Evolutionary conservation across 129 eudicot genomes (phyloP).

Genomic region (Silybum marianum): DNA sequence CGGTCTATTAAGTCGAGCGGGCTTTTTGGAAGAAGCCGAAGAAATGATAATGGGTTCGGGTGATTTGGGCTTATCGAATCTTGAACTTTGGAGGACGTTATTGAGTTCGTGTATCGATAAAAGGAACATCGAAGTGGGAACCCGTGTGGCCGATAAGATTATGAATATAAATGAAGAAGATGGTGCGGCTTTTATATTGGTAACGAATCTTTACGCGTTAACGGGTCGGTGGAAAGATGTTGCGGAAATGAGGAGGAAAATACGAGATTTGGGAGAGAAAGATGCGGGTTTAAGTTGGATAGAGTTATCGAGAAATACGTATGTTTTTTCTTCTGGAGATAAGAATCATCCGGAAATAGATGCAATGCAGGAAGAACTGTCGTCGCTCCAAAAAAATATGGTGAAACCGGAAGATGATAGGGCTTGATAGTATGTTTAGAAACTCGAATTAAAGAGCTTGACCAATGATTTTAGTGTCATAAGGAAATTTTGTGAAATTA

Average conservation of each 20-base stretch:
- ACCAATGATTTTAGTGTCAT: not conserved
- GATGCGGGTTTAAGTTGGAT: constrained; percentile 85
- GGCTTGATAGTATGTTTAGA: not conserved
- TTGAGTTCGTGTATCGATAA: constrained; percentile 57
- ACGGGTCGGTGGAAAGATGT: constrained; percentile 38
- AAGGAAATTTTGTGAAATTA: not conserved
- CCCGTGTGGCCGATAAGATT: constrained; percentile 59
- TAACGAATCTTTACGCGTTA: not conserved
- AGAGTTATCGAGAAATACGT: constrained; percentile 41
- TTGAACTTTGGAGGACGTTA: constrained; percentile 75
- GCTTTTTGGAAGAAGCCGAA: constrained; percentile 68
- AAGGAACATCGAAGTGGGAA: constrained; percentile 51
- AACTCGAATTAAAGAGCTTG: not conserved
- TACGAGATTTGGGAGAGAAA: constrained; percentile 50
- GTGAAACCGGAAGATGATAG: constrained; percentile 29
- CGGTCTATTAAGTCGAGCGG: constrained; percentile 75
- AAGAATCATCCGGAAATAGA: constrained; percentile 45
- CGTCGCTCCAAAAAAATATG: constrained; percentile 43
- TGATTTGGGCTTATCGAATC: constrained; percentile 17
- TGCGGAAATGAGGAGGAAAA: constrained; percentile 58
- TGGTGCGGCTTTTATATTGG: constrained; percentile 31
- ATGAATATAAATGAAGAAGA: constrained; percentile 46
- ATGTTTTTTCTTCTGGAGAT: constrained; percentile 63
- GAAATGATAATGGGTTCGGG: constrained; percentile 49
- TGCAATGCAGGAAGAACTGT: constrained; percentile 50